Base-by-base conservation (phyloP, 2,329 filamentous ascomycete species). In the Cryphonectria japonica region DNA sequence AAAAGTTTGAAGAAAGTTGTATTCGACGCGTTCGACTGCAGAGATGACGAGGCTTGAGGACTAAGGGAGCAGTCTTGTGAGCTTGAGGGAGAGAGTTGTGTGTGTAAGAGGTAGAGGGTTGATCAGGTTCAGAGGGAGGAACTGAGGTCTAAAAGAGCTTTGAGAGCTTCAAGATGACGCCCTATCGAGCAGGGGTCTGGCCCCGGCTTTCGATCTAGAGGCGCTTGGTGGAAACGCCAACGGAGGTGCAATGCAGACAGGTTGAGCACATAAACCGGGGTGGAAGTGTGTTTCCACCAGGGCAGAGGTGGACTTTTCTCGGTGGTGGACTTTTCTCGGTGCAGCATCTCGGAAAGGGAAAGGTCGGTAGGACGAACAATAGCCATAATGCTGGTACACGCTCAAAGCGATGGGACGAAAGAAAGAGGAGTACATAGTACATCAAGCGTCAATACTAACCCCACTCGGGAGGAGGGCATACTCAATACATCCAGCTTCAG, bases 301-400 rank as follows among this genome's bases (percentile, higher is more conserved):
- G 54, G 54, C 54, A 8, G 26, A 59, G 13, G 54, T 59, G 54
- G 54, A 19, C 22, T 19, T 32, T 59, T 7, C 54, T 57, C 54
- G 26, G 54, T 57, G 54, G 26, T 26, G 26, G 26, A 26, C 26
- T 26, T 26, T 57, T 5, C 54, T 57, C 54, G 29, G 54, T 59
- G 54, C 29, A 52, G 13, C 19, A 69, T 74, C 26, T 65, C 76
- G 39, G 71, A 52, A 34, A 34, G 3, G 41, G 26, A n/a, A 32
- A 34, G 63, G 19, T 50, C n/a, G 63, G 16, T 22, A n/a, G 43
- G 41, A 59, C 29, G 29, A 9, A 22, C 6, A 29, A 13, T 19
- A 29, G 54, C 26, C 29, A 32, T 32, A 32, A 32, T 11, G 6
- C 34, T 34, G 34, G 34, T 34, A 19, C 54, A 59, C 34, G 54